Conservation (phyloP, 2,329 filamentous ascomycete species). For the Arthrobotrys sinensis region DNA sequence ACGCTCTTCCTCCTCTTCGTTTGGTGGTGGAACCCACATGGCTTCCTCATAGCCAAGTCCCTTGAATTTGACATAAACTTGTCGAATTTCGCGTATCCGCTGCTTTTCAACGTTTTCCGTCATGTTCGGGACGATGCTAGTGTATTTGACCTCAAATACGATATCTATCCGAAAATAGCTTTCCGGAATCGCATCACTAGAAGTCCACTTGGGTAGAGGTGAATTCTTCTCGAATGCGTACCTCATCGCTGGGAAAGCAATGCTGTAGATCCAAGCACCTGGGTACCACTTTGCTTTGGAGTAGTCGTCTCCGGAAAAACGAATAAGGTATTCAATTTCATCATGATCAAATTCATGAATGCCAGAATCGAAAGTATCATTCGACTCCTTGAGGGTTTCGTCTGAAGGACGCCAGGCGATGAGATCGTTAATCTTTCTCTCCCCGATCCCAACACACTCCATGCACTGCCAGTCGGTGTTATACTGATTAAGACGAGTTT, state of each 20-base stretch:
- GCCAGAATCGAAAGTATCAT: slow-evolving; percentile 68
- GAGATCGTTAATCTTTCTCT: slow-evolving; percentile 79
- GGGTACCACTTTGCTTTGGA: slow-evolving; percentile 88
- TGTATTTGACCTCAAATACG: slow-evolving; percentile 84
- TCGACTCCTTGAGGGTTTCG: slow-evolving; percentile 72
- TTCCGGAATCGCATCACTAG: slow-evolving; percentile 86
- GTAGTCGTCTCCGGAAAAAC: slow-evolving; percentile 87
- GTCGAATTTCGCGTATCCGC: slow-evolving; percentile 79
- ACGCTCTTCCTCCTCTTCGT: slow-evolving; percentile 69
- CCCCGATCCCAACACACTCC: slow-evolving; percentile 77
- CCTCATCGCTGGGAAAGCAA: slow-evolving; percentile 76
- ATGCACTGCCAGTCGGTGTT: slow-evolving; percentile 82
- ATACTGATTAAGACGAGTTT: slow-evolving; percentile 77
- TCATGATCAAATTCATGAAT: slow-evolving; percentile 76
- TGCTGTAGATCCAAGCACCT: slow-evolving; percentile 88
- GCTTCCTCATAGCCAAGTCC: slow-evolving; percentile 88
- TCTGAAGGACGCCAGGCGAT: slow-evolving; percentile 88
- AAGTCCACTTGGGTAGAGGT: slow-evolving; percentile 77
- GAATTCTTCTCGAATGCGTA: slow-evolving; percentile 81
- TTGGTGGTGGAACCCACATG: slow-evolving; percentile 63
- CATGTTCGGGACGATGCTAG: slow-evolving; percentile 69
- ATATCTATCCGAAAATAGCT: slow-evolving; percentile 90
- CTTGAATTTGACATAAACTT: slow-evolving; percentile 90
- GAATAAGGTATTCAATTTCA: slow-evolving; percentile 91
- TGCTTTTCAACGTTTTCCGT: slow-evolving; percentile 77